Evolutionary conservation across 2,329 filamentous ascomycete genomes (phyloP).

Genomic region (Stagonosporopsis tanaceti): DNA sequence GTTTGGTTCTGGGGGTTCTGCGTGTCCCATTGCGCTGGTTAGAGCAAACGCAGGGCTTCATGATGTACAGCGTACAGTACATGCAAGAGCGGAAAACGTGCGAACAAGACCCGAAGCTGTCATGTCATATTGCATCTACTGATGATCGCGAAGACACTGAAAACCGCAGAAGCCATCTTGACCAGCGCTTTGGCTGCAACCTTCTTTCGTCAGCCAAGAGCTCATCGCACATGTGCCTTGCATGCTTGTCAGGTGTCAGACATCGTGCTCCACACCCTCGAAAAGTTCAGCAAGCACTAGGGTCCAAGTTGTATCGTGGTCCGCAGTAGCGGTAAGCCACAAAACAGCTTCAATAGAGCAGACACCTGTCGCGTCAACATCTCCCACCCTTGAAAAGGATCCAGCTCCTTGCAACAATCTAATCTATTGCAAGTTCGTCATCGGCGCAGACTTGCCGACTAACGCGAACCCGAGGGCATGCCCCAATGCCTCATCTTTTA

Average conservation of each 20-base stretch:
- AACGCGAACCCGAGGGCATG: not conserved
- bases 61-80: too few species aligned
- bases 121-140: not conserved
- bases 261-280: not conserved
- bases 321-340: conserved; percentile 3
- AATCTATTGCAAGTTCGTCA: conserved; percentile 3
- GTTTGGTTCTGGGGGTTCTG: too few species aligned
- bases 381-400: not conserved
- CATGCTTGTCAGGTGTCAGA: conserved; percentile 9
- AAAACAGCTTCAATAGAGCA: not conserved
- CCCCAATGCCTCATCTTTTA: not conserved
- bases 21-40: too few species aligned
- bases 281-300: not conserved
- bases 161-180: not conserved
- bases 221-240: conserved; percentile 3
- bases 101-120: not conserved
- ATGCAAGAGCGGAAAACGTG: not conserved
- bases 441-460: not conserved
- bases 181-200: not conserved
- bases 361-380: not conserved
- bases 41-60: too few species aligned
- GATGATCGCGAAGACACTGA: not conserved
- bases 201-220: not conserved
- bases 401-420: not conserved
- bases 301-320: conserved; percentile 1